Conservation (phyloP, 1,139 yeast species). For the Geotrichum australiense region DNA sequence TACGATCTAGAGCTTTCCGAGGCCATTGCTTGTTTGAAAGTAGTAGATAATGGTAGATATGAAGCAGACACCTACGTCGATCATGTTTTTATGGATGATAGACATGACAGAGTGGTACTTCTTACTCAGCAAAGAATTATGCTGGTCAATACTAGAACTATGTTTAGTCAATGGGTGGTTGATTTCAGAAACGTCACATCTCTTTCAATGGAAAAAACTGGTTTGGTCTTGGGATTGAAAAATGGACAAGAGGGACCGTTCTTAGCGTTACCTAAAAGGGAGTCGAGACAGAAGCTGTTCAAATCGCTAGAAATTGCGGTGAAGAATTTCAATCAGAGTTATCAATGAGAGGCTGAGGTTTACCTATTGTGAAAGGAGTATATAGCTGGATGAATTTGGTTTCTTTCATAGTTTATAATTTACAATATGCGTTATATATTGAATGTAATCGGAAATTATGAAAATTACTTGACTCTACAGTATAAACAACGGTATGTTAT, state of each 20-base stretch:
- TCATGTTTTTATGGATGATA: slow-evolving; percentile 71
- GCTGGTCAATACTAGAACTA: slow-evolving; percentile 54
- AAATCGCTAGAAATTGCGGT: slow-evolving; percentile 75
- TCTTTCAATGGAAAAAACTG: slow-evolving; percentile 71
- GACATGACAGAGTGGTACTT: slow-evolving; percentile 56
- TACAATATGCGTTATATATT: too few relatives aligned
- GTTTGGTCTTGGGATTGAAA: slow-evolving; percentile 61
- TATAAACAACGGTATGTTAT: too few relatives aligned
- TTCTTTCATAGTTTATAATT: too few relatives aligned
- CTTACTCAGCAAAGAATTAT: slow-evolving; percentile 68
- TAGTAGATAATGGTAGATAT: slow-evolving; percentile 70
- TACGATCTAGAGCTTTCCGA: slow-evolving; percentile 77
- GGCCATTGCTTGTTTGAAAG: slow-evolving; percentile 87
- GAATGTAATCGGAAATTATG: too few relatives aligned
- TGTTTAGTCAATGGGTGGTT: slow-evolving; percentile 60
- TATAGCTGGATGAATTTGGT: too few relatives aligned
- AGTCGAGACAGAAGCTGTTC: slow-evolving; percentile 45
- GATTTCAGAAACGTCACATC: slow-evolving; percentile 53
- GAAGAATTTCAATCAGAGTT: slow-evolving; percentile 51
- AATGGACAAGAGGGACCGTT: slow-evolving; percentile 59
- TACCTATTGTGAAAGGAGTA: too few relatives aligned
- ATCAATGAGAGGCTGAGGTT: background rate
- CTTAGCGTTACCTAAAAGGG: slow-evolving; percentile 64
- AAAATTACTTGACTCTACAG: too few relatives aligned
- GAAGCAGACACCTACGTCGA: slow-evolving; percentile 72